phyloP scores from a whole-genome alignment of 2,329 filamentous ascomycete species.

The Exophiala calicioides region DNA sequence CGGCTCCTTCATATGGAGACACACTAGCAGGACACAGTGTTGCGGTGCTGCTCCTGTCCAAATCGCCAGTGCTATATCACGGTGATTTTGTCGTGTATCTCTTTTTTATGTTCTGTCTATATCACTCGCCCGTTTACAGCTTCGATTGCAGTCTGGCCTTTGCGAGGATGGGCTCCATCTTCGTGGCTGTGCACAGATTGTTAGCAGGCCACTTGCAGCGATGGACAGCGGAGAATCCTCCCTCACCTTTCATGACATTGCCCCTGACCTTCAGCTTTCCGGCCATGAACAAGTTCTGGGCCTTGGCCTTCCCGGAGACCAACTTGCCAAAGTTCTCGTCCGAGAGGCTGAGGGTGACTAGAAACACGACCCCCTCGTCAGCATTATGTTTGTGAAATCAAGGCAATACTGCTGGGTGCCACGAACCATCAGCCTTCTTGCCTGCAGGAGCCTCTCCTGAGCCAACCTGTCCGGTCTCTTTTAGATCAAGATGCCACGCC shows the following conservation, averaged over 20 bases:
- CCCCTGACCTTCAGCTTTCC: constrained; percentile 98
- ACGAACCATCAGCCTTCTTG: constrained; percentile 78
- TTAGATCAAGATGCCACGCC: constrained; percentile 94
- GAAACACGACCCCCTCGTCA: neutral
- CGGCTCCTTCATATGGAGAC: too few relatives aligned
- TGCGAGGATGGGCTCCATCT: constrained; percentile 89
- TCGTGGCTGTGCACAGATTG: constrained; percentile 60
- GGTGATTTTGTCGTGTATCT: neutral
- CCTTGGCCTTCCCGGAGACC: constrained; percentile 83
- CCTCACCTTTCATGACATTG: constrained; percentile 80
- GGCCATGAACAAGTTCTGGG: constrained; percentile 95
- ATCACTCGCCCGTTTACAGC: constrained; percentile 41
- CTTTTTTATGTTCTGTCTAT: constrained; percentile 1
- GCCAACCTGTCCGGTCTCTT: constrained; percentile 80
- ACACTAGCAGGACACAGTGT: too few relatives aligned
- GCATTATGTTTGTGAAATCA: neutral
- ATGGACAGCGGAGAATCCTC: neutral
- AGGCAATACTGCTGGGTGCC: neutral
- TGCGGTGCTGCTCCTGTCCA: neutral
- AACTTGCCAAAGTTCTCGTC: constrained; percentile 86
- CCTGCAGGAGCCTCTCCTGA: constrained; percentile 69
- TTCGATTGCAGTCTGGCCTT: constrained; percentile 85
- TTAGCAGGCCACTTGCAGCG: neutral
- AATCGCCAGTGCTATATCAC: neutral
- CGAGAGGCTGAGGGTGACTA: constrained; percentile 81